Percentiles rank a stretch among this genome's conserved stretches.
These are phyloP conservation scores for Solanum sejunctum DNA, from an alignment of 257 asterid genomes.

Conservation along the genomic window DNA sequence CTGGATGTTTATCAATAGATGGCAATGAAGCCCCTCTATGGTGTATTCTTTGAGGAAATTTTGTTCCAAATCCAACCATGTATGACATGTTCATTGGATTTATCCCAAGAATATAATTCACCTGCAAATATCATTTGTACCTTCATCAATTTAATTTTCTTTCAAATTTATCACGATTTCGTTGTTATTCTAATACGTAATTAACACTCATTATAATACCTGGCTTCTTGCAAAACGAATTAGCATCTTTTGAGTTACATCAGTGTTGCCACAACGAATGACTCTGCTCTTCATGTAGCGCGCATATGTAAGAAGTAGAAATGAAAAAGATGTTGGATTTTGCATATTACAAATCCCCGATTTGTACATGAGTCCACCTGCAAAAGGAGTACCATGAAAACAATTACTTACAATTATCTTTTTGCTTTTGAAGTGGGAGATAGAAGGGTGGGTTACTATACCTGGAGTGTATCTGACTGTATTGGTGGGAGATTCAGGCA, in stretches of 20 bases:
- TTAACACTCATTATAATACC: conserved; percentile 1
- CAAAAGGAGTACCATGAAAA: neutral
- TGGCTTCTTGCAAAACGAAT: conserved; percentile 45
- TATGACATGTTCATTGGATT: conserved; percentile 40
- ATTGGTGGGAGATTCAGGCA: conserved; percentile 55
- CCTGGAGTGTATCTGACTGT: neutral
- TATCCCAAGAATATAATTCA: conserved; percentile 42
- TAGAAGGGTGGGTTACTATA: conserved; percentile 2
- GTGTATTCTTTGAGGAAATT: conserved; percentile 35
- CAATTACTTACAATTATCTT: neutral
- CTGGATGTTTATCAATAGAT: conserved; percentile 20
- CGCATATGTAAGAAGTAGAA: conserved; percentile 67
- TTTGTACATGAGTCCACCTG: conserved; percentile 74
- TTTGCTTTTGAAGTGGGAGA: conserved; percentile 44
- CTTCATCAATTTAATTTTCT: neutral
- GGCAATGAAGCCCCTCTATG: conserved; percentile 40
- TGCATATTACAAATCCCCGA: conserved; percentile 53
- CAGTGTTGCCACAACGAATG: conserved; percentile 38
- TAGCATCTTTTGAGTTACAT: conserved; percentile 25
- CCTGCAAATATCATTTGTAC: conserved; percentile 1
- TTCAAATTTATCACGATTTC: neutral
- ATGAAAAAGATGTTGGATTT: conserved; percentile 55
- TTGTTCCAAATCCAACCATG: conserved; percentile 40
- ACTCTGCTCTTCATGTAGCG: conserved; percentile 54
- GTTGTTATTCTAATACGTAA: neutral